Evolutionary conservation across 768 basidiomycete genomes (phyloP).

Genomic region (Tylopilus intermedius): DNA sequence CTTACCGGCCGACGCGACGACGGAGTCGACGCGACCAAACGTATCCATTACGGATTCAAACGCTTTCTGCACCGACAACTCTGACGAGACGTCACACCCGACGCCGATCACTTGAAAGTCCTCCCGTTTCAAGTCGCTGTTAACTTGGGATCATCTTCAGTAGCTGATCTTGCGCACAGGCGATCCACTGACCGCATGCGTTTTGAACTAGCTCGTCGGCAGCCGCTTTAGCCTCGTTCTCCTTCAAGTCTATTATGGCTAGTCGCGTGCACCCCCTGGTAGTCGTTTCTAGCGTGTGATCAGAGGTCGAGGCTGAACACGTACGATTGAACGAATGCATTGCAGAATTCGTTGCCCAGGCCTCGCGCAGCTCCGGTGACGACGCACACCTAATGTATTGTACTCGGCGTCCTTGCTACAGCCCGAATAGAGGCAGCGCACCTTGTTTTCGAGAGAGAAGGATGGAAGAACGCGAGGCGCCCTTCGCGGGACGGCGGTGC

Average conservation of each 20-base stretch:
- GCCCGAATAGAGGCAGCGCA: constrained; percentile 21
- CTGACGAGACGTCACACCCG: constrained; percentile 85
- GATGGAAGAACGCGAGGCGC: constrained; percentile 55
- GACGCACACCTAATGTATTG: constrained; percentile 63
- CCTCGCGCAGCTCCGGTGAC: constrained; percentile 93
- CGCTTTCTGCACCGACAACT: constrained; percentile 69
- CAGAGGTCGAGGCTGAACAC: neutral
- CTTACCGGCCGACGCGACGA: constrained; percentile 84
- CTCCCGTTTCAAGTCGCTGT: constrained; percentile 49
- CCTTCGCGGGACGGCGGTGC: constrained; percentile 21
- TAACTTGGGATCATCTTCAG: constrained; percentile 39
- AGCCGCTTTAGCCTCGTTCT: constrained; percentile 59
- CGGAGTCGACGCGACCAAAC: constrained; percentile 71
- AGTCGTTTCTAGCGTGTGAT: constrained; percentile 4
- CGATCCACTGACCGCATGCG: constrained; percentile 43
- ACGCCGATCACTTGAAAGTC: constrained; percentile 68
- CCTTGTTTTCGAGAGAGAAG: constrained; percentile 80
- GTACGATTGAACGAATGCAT: constrained; percentile 83
- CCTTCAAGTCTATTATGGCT: constrained; percentile 78
- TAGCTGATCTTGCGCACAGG: constrained; percentile 21
- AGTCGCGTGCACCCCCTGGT: constrained; percentile 73
- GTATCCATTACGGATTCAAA: constrained; percentile 60
- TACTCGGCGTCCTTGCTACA: neutral
- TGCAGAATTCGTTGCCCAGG: constrained; percentile 85
- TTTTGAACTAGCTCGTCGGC: constrained; percentile 60